Evolutionary conservation across 257 asterid species (phyloP), one percentile per base, ranked within the genome.

Genomic region (Solanum stenotomum): DNA sequence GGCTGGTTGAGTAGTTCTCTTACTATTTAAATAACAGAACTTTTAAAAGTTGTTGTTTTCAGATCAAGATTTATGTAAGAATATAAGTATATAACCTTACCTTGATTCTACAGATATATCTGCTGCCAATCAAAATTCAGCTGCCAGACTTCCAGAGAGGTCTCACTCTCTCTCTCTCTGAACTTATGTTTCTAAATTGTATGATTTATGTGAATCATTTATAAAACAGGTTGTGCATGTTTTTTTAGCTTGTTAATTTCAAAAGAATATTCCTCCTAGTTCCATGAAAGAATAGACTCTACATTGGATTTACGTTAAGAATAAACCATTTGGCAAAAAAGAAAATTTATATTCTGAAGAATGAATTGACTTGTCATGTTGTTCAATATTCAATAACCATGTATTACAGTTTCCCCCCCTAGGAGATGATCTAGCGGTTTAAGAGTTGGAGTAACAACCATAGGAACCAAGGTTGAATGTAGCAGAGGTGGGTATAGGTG

Each of bases 101-200:
- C 37, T 87, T 92, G 89, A 72, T 90, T 92, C 79, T 52, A 87
- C 95, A 95, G 99, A 94, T 90, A 93, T 94, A 18, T 92, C 98
- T 29, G 81, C 92, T 85, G 90, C 91, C 89, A 93, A 87, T 89
- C 98, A 93, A 90, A 93, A 88, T 90, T 89, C 98, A 94, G 91
- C 94, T 90, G 94, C 99, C 85, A 94, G 99, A 85, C 98, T 97
- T 75, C 99, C 98, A 56, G 99, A 97, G 92, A 97, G 99, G 98
- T 96, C 71, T 84, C 88, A 13, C n/a, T n/a, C 56, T 89, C 76
- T 67, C 79, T 89, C 76, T 68, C 87, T 23, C 65, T 22, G 31
- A 42, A 49, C 49, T 65, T 6, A 67, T 52, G 23, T 74, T 29
- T 27, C 42, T 82, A 27, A 42, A 18, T 78, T 65, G 25, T 78